Percentiles rank a stretch among this genome's conserved stretches.
Conservation (phyloP, 2,329 filamentous ascomycete genomes). For the Fusarium sp. region DNA sequence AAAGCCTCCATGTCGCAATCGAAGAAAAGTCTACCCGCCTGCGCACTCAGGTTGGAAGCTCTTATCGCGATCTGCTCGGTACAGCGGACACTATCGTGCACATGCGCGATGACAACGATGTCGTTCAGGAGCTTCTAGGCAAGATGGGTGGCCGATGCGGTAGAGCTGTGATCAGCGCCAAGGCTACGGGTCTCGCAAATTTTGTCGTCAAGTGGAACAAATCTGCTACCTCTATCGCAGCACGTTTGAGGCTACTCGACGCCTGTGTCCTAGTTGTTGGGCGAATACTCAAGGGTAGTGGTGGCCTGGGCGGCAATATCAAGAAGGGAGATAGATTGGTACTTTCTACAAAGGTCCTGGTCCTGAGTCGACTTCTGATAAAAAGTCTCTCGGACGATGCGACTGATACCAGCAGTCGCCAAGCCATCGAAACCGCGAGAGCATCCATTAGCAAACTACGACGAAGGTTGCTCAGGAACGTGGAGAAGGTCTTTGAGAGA, state of each 20-base stretch:
- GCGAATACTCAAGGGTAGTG: slow-evolving; percentile 57
- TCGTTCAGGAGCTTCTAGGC: slow-evolving; percentile 75
- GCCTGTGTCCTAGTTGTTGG: slow-evolving; percentile 61
- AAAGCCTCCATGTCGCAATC: slow-evolving; percentile 65
- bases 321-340: slow-evolving; percentile 62
- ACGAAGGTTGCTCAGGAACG: slow-evolving; percentile 69
- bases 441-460: slow-evolving; percentile 71
- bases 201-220: slow-evolving; percentile 51
- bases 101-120: slow-evolving; percentile 82
- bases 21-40: slow-evolving; percentile 71
- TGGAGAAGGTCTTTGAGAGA: slow-evolving; percentile 74
- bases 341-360: slow-evolving; percentile 74
- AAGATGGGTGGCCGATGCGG: slow-evolving; percentile 82
- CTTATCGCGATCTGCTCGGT: slow-evolving; percentile 88
- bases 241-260: slow-evolving; percentile 60
- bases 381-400: slow-evolving; percentile 71
- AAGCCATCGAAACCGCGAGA: slow-evolving; percentile 66
- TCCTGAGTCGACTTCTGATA: slow-evolving; percentile 78
- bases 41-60: slow-evolving; percentile 70
- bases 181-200: slow-evolving; percentile 64
- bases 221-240: slow-evolving; percentile 47
- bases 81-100: slow-evolving; percentile 94
- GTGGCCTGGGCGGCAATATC: slow-evolving; percentile 41
- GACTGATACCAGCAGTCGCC: slow-evolving; percentile 46
- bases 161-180: slow-evolving; percentile 72